Evolutionary conservation across 1,284 basidiomycete species (phyloP).

Genomic region (Heliocybe sulcata): DNA sequence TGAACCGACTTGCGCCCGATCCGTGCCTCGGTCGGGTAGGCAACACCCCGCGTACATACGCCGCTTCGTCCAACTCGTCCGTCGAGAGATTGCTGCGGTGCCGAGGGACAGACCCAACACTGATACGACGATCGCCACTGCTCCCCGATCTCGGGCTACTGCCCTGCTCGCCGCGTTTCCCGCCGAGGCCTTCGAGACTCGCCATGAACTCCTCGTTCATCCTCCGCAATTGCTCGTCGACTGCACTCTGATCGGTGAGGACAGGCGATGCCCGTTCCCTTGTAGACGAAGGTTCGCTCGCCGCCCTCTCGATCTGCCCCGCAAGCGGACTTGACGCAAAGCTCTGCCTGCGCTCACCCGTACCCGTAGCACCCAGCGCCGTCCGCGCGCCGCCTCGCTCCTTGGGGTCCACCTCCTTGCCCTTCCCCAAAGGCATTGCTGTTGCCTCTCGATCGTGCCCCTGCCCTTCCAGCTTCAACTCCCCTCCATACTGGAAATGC

Average conservation of each 20-base stretch:
- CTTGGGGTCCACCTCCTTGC: constrained; percentile 11
- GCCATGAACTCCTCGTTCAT: constrained; percentile 62
- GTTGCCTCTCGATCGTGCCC: constrained; percentile 6
- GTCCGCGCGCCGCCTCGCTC: constrained; percentile 9
- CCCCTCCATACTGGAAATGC: constrained; percentile 16
- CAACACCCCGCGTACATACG: constrained; percentile 8
- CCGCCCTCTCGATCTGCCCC: constrained; percentile 6
- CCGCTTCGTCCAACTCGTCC: constrained; percentile 2
- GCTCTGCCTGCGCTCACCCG: background rate
- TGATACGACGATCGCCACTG: background rate
- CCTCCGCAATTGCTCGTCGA: constrained; percentile 51
- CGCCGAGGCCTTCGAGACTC: constrained; percentile 31
- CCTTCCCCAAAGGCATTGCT: constrained; percentile 9
- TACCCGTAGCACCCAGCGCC: constrained; percentile 15
- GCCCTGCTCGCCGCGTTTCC: background rate
- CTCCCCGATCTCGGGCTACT: background rate
- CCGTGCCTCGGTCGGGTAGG: constrained; percentile 10
- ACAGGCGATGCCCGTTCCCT: constrained; percentile 15
- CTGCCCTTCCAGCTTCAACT: constrained; percentile 16
- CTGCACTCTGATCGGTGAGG: constrained; percentile 52
- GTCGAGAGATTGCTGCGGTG: background rate
- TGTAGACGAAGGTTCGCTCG: constrained; percentile 16
- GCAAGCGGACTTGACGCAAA: background rate
- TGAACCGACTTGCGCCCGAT: constrained; percentile 12
- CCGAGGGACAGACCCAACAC: background rate